Evolutionary conservation across 2,329 filamentous ascomycete species (phyloP), one percentile per base, ranked within the genome.

Genomic region (Hypoxylon sp.): DNA sequence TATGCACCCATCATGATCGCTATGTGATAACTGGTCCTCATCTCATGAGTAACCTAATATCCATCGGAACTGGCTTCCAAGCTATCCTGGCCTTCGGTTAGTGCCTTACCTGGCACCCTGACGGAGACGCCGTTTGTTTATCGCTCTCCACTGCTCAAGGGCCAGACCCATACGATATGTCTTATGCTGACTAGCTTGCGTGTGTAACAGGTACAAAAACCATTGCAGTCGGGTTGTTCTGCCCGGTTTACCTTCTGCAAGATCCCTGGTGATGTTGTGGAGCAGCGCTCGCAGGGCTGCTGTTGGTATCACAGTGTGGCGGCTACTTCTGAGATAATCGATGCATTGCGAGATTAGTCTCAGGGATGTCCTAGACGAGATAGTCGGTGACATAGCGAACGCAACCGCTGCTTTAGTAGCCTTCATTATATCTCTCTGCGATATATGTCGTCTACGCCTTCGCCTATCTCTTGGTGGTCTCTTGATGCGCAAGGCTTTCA

Each of bases 161-260:
- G 32, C 42, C 26, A 46, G 15, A 62, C 17, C 48, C 30, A 31
- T 63, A 63, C 45, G 66, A 71, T n/a, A n/a, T n/a, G n/a, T 38
- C 56, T 52, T 38, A 27, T 56, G 40, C 64, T 40, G 6, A 52
- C 66, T 56, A 38, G 48, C 5, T 49, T 68, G 59, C 12, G 56
- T 56, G 32, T 63, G 30, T 9, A 76, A 47, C 12, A 73, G 34
- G 13, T 51, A 47, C 16, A 76, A 32, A 41, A 70, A 65, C 71
- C 71, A 75, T 32, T 58, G 57, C 30, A 76, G 51, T 12, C 73
- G 71, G 16, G 54, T 54, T 20, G 64, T 68, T 26, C 69, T 67
- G 3, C 73, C 74, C 13, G 64, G 65, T 19, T 55, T 44, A 26
- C 67, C 67, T n/a, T 63, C 51, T 15, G 50, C 63, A 36, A 76